These are phyloP conservation scores for Corymbia calophylla DNA, from an alignment of 441 rosid species.

Conservation along the genomic window DNA sequence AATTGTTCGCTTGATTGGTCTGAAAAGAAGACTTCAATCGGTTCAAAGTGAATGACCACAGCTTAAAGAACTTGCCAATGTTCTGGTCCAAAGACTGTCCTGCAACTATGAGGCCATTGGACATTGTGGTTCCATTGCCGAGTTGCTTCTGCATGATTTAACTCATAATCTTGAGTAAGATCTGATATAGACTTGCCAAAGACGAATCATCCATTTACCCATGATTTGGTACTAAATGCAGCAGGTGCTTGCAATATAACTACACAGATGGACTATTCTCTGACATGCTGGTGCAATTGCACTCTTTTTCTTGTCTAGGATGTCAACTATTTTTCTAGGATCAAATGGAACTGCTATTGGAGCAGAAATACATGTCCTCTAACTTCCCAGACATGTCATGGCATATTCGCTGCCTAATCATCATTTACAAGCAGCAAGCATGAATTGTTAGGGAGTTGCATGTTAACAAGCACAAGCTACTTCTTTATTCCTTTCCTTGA, in stretches of 20 bases:
- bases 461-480: not conserved
- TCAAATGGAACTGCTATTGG: not conserved
- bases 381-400: not conserved
- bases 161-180: not conserved
- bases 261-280: not conserved
- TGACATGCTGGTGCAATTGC: not conserved
- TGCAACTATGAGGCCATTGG: not conserved
- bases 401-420: not conserved
- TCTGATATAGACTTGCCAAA: not conserved
- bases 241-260: not conserved
- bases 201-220: not conserved
- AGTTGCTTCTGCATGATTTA: not conserved
- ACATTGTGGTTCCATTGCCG: not conserved
- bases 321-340: not conserved
- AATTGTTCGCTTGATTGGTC: not conserved
- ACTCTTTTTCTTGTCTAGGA: not conserved
- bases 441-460: not conserved
- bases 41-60: not conserved
- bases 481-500: not conserved
- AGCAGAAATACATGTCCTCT: not conserved
- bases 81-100: not conserved
- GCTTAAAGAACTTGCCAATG: not conserved
- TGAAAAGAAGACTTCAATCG: not conserved
- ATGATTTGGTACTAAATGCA: not conserved
- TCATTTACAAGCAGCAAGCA: not conserved